phyloP scores from a whole-genome alignment of 768 basidiomycete genomes.

The Lentinula detonsa region DNA sequence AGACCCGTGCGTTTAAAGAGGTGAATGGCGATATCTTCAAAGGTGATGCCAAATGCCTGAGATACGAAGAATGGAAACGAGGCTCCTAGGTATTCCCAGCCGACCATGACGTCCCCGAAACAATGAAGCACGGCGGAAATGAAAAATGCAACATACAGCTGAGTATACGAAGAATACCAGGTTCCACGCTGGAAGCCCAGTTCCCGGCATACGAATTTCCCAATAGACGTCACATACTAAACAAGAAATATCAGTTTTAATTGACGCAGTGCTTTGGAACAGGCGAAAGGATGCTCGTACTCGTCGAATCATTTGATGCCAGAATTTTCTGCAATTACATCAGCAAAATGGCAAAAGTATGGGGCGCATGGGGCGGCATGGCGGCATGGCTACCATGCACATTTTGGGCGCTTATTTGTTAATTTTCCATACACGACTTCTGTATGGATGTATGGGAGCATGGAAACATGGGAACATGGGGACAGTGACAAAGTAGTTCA shows the following conservation, averaged over 20 bases:
- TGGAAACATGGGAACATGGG: too few species aligned
- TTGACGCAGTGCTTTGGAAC: not conserved
- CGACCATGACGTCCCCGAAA: not conserved
- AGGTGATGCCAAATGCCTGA: not conserved
- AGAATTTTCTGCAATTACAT: not conserved
- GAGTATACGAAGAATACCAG: not conserved
- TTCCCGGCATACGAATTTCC: not conserved
- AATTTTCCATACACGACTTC: too few species aligned
- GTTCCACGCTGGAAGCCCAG: not conserved
- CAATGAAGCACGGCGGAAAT: not conserved
- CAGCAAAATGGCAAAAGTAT: too few species aligned
- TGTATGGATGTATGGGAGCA: too few species aligned
- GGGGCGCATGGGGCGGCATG: too few species aligned
- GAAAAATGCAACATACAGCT: slow-evolving; percentile 2
- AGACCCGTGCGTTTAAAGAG: not conserved
- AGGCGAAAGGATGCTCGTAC: not conserved
- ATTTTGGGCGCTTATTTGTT: too few species aligned
- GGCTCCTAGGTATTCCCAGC: not conserved
- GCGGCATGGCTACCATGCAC: too few species aligned
- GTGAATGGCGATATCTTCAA: not conserved
- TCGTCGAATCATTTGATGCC: slow-evolving; percentile 2
- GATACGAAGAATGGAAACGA: not conserved
- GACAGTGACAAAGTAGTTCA: too few species aligned
- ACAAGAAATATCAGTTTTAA: not conserved
- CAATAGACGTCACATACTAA: not conserved